Conservation (phyloP, 1,139 yeast species). For the Geotrichum carabidarum region DNA sequence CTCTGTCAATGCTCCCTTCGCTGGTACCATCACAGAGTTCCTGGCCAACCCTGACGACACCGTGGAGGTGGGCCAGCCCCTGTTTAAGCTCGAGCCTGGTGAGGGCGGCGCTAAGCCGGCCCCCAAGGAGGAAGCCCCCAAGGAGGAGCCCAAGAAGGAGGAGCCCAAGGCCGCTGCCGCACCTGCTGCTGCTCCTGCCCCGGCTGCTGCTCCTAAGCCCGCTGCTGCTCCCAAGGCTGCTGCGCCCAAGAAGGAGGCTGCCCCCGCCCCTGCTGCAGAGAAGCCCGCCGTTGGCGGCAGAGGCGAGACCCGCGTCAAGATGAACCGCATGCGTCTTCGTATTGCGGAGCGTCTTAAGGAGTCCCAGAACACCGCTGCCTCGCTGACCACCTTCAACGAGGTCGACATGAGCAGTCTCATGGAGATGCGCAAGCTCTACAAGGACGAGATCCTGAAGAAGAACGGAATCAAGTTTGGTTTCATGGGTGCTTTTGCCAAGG, state of each 20-base stretch:
- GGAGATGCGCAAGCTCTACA: slow-evolving; percentile 93
- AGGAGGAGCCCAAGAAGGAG: slow-evolving; percentile 31
- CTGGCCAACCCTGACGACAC: slow-evolving; percentile 85
- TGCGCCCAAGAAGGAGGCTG: slow-evolving; percentile 28
- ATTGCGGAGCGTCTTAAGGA: slow-evolving; percentile 99
- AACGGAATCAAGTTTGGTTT: slow-evolving; percentile 94
- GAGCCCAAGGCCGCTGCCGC: slow-evolving; percentile 30
- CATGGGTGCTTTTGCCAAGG: slow-evolving; percentile 98
- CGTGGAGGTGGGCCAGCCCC: slow-evolving; percentile 93
- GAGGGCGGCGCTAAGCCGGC: slow-evolving; percentile 50
- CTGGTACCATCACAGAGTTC: slow-evolving; percentile 84
- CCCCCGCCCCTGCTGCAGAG: slow-evolving; percentile 34
- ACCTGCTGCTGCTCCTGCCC: slow-evolving; percentile 24
- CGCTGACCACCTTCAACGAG: slow-evolving; percentile 95
- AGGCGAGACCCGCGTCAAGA: slow-evolving; percentile 86
- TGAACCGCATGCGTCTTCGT: slow-evolving; percentile 99
- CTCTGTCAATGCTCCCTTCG: slow-evolving; percentile 88
- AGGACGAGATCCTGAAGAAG: slow-evolving; percentile 92
- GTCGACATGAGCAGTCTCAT: slow-evolving; percentile 91
- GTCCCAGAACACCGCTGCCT: slow-evolving; percentile 98
- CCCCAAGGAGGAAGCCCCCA: slow-evolving; percentile 33
- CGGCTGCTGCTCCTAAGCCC: slow-evolving; percentile 25
- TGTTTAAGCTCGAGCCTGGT: slow-evolving; percentile 86
- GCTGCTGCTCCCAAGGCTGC: slow-evolving; percentile 25
- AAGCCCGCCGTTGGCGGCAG: slow-evolving; percentile 57